phyloP scores from a whole-genome alignment of 495 filamentous ascomycete species.

The Pseudoneurospora amorphoporcata region DNA sequence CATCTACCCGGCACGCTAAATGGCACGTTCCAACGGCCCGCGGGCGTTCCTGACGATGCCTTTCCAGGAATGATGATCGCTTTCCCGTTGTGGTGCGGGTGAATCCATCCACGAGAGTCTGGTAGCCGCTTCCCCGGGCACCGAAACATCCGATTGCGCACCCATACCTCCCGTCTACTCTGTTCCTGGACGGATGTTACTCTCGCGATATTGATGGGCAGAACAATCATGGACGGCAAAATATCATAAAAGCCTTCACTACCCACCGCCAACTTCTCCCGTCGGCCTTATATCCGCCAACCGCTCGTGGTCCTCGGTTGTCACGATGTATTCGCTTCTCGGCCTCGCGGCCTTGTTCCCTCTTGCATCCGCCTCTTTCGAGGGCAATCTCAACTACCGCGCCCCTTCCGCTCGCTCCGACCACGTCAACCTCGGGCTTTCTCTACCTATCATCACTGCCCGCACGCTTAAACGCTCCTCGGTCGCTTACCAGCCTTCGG shows the following conservation, averaged over 20 bases:
- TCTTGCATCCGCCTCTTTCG: slow-evolving; percentile 11
- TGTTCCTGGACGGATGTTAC: not conserved
- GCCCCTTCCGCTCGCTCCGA: slow-evolving; percentile 49
- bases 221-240: not conserved
- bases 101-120: not conserved
- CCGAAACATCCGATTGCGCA: not conserved
- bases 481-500: slow-evolving; percentile 39
- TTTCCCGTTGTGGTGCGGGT: not conserved
- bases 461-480: slow-evolving; percentile 41
- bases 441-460: slow-evolving; percentile 32
- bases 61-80: not conserved
- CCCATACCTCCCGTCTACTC: not conserved
- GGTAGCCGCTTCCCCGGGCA: not conserved
- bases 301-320: not conserved
- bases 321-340: not conserved
- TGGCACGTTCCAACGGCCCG: not conserved
- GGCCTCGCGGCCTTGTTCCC: not conserved
- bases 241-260: not conserved
- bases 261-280: not conserved
- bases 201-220: not conserved
- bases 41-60: not conserved
- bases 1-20: not conserved
- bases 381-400: slow-evolving; percentile 48
- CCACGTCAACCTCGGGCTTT: slow-evolving; percentile 39
- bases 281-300: not conserved